Base-by-base conservation (phyloP, 1,284 basidiomycete species). In the Cystobasidium sp. region DNA sequence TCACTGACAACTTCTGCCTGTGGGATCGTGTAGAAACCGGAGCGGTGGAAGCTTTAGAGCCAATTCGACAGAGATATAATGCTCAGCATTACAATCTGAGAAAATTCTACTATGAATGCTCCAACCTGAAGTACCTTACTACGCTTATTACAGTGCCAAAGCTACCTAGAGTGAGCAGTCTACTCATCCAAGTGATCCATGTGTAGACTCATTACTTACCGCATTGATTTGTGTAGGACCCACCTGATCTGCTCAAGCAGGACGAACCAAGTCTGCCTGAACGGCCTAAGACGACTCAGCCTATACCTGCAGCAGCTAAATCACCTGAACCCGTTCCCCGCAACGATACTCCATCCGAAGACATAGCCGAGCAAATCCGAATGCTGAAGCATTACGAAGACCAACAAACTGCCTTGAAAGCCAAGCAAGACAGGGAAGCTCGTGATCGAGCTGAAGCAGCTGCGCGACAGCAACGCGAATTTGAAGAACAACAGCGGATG, bases 361-460 rank as follows among this genome's bases (percentile, higher is more conserved):
- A 92, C 80, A 89, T 98, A 75, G 90, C 89, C 73, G 94, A 98
- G 82, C 97, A 99, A 84, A 92, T 92, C 8, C 90, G 92, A 22
- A 89, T 99, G 87, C 88, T 99, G 75, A 95, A 96, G 81, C 89
- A 98, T 82, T 99, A 98, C 81, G 97, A 99, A 83, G 91, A 94
- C 61, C 94, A 98, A 82, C 97, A 99, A 81, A 87, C 89, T 24
- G 89, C 90, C 1, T 84, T 98, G 39, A 87, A 89, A 58, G 86
- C 90, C 63, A 87, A 91, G 76, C 88, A 93, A 66, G 92, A 94
- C 77, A 88, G 87, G 0, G 96, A 97, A 80, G 92, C 95, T 81
- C 88, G 88, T 39, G 87, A 86, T 18, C 88, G 93, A 68, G 85
- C 88, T 39, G 92, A 95, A 72, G 85, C 88, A 53, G 91, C 97